Conservation (phyloP, 2,329 filamentous ascomycete genomes). For the Pezicula neosporulosa region DNA sequence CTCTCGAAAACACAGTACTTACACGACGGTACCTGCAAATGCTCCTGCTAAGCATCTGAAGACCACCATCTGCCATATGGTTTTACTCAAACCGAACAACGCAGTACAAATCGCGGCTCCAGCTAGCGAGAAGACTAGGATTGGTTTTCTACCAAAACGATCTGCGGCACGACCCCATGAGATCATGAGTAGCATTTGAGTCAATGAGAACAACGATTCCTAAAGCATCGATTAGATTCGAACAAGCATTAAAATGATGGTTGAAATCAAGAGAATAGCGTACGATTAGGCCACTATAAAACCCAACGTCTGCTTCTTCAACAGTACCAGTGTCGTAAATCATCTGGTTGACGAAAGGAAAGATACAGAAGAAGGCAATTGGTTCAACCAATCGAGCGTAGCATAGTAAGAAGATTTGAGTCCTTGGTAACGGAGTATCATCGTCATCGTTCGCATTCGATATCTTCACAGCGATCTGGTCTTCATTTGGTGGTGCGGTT, state of each 20-base stretch:
- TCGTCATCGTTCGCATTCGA: conserved; percentile 20
- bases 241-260: background rate
- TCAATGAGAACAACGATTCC: conserved; percentile 68
- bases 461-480: background rate
- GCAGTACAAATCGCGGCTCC: conserved; percentile 60
- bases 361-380: conserved; percentile 79
- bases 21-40: conserved; percentile 71
- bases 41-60: conserved; percentile 69
- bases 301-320: conserved; percentile 65
- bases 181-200: conserved; percentile 76
- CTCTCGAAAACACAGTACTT: conserved; percentile 2
- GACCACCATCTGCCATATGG: conserved; percentile 71
- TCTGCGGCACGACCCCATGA: conserved; percentile 69
- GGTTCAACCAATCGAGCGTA: conserved; percentile 71
- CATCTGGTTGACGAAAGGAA: conserved; percentile 80
- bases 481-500: conserved; percentile 2
- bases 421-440: conserved; percentile 49
- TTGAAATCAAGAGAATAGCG: background rate
- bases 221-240: conserved; percentile 5
- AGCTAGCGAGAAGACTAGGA: conserved; percentile 62
- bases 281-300: conserved; percentile 71
- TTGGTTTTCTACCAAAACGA: conserved; percentile 66
- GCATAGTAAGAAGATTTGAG: conserved; percentile 72
- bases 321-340: conserved; percentile 62
- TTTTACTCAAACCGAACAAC: conserved; percentile 65